Base-by-base conservation (phyloP, 768 basidiomycete species). In the Hortiboletus flavorubellus region DNA sequence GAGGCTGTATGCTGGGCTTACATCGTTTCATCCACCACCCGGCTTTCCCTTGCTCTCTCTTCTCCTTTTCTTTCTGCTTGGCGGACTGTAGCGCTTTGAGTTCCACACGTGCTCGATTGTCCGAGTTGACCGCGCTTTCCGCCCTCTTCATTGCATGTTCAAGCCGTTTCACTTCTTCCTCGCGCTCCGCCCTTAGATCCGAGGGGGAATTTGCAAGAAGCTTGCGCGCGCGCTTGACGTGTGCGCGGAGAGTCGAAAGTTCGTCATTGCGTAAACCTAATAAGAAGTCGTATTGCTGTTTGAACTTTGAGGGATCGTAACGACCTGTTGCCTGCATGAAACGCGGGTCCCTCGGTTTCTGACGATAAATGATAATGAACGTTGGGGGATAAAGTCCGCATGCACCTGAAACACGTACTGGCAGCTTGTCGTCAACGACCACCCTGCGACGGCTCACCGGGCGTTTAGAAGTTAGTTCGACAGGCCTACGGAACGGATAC, bases 311-410 rank as follows among this genome's bases (percentile, higher is more conserved):
- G 0, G 78, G 63, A 15, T 86, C 82, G 60, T 87, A 84, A 56
- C 82, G 76, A 14, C 93, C 93, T 14, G 87, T 77, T 9, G 88
- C 72, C 29, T 84, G 78, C 29, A 88, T 75, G 72, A 98, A 98
- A 45, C 94, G 83, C 1, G 95, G 94, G 72, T 98, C 94, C 31
- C 93, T 83, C 14, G 85, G 69, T 71, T 86, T 82, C 93, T 95
- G 49, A 53, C 37, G 10, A 23, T 7, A 29, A 26, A 46, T 34
- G 31, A 54, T 38, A 23, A 26, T 39, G 5, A 33, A 15, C 16
- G 35, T 18, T 12, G 16, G 34, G 29, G 44, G 16, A 2, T 18
- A 61, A 54, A 42, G 45, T 26, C 40, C 42, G 30, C 21, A 8
- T 35, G 45, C 6, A 39, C 15, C 5, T 39, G 52, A 55, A 40